These are phyloP conservation scores for Mortierella sp. DNA, from an alignment of 371 early-diverging fungal species.

Conservation along the genomic window DNA sequence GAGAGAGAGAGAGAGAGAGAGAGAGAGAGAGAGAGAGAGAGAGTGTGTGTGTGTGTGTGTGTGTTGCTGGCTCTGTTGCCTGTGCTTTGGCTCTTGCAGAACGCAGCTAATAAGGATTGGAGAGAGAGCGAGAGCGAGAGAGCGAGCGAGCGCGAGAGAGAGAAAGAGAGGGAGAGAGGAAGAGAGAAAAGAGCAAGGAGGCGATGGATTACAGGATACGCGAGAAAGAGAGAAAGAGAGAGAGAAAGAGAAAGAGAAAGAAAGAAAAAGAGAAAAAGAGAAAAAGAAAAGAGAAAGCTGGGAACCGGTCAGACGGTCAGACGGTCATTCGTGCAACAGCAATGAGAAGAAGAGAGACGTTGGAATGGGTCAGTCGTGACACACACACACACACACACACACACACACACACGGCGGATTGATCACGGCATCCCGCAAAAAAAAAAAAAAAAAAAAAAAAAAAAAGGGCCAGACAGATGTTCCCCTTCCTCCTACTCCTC, in stretches of 20 bases:
- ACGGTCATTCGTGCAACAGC: neutral
- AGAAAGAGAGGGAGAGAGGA: neutral
- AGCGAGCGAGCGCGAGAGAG: neutral
- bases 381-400: neutral
- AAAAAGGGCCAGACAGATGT: too few relatives aligned
- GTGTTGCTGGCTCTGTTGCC: constrained; percentile 1
- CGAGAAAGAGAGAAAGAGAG: neutral
- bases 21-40: neutral
- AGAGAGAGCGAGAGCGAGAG: neutral
- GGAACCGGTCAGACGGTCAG: neutral
- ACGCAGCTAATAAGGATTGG: neutral
- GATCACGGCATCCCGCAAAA: neutral
- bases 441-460: too few relatives aligned
- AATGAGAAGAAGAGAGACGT: neutral
- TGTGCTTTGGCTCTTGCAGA: too few relatives aligned
- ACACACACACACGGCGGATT: too few relatives aligned
- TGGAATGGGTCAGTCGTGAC: neutral
- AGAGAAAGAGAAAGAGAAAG: neutral
- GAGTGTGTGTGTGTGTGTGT: neutral
- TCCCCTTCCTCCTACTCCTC: neutral
- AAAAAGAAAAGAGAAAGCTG: neutral
- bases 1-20: neutral
- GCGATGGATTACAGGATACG: neutral
- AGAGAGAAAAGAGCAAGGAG: neutral
- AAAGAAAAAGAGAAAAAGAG: neutral